phyloP scores from a whole-genome alignment of 768 basidiomycete species.

The Lanmaoa pseudosensibilis region DNA sequence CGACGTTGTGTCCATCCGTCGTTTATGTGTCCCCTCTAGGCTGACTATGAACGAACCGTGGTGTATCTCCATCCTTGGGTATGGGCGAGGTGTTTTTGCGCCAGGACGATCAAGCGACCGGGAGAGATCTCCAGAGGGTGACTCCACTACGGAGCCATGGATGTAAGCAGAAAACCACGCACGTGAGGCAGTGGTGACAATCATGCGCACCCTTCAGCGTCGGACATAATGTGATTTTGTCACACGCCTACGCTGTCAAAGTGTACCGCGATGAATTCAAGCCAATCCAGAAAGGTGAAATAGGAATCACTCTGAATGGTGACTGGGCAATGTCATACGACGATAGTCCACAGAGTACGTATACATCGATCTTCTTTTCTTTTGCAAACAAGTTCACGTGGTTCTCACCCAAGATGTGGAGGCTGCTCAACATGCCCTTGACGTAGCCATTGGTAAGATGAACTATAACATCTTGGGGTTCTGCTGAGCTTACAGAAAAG shows the following conservation, averaged over 20 bases:
- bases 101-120: constrained; percentile 71
- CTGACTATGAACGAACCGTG: constrained; percentile 77
- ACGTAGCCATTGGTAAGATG: constrained; percentile 64
- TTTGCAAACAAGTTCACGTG: neutral
- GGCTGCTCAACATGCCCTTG: constrained; percentile 70
- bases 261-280: constrained; percentile 69
- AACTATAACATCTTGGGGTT: constrained; percentile 30
- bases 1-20: constrained; percentile 16
- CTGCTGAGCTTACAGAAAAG: constrained; percentile 18
- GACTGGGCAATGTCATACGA: constrained; percentile 77
- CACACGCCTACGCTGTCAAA: constrained; percentile 68
- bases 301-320: constrained; percentile 80
- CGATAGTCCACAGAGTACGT: constrained; percentile 60
- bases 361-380: neutral
- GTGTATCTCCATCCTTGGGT: constrained; percentile 70
- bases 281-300: constrained; percentile 57
- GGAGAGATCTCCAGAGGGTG: constrained; percentile 54
- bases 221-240: constrained; percentile 64
- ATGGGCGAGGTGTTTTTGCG: constrained; percentile 69
- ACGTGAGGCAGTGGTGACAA: neutral
- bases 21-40: constrained; percentile 38
- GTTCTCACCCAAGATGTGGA: constrained; percentile 49
- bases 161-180: constrained; percentile 44
- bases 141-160: constrained; percentile 69
- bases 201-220: constrained; percentile 43